Evolutionary conservation across 306 rosid genomes (phyloP).

Genomic region (Carpinus fangiana): DNA sequence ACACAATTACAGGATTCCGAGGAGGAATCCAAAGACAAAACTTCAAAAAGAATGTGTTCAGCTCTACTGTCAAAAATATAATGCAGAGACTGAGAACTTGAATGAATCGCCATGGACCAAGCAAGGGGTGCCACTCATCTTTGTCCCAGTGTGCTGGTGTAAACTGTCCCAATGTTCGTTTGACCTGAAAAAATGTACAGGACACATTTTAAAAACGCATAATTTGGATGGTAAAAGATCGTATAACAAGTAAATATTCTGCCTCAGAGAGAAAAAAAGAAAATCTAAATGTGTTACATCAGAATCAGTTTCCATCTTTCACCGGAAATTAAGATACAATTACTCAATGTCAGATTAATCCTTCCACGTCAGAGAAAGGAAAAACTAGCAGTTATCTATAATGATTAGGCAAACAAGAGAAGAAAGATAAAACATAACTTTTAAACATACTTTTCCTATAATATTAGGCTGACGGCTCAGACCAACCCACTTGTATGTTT

Average conservation of each 20-base stretch:
- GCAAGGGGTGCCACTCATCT: constrained; percentile 98
- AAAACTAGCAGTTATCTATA: background rate
- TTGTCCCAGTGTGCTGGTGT: constrained; percentile 99
- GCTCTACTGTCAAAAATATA: constrained; percentile 91
- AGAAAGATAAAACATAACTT: constrained; percentile 2
- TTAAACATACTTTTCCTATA: constrained; percentile 74
- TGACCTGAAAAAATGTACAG: constrained; percentile 52
- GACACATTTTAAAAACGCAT: constrained; percentile 15
- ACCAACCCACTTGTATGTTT: constrained; percentile 99
- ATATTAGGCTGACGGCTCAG: constrained; percentile 98
- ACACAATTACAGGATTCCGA: constrained; percentile 80
- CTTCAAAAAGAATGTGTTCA: constrained; percentile 94
- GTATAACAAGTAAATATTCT: background rate
- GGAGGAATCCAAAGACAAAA: constrained; percentile 97
- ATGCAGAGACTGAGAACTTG: constrained; percentile 91
- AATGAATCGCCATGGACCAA: constrained; percentile 95
- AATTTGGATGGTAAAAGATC: background rate
- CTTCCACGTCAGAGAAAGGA: background rate
- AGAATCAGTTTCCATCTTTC: background rate
- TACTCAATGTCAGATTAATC: background rate
- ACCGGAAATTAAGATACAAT: background rate
- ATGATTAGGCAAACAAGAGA: constrained; percentile 15
- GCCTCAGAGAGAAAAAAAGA: background rate
- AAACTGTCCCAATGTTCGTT: constrained; percentile 87
- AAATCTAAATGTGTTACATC: background rate